Percentiles rank a stretch among this genome's conserved stretches.
These are phyloP conservation scores for Trichoderma endophyticum DNA, from an alignment of 2,329 filamentous ascomycete species.

Conservation along the genomic window DNA sequence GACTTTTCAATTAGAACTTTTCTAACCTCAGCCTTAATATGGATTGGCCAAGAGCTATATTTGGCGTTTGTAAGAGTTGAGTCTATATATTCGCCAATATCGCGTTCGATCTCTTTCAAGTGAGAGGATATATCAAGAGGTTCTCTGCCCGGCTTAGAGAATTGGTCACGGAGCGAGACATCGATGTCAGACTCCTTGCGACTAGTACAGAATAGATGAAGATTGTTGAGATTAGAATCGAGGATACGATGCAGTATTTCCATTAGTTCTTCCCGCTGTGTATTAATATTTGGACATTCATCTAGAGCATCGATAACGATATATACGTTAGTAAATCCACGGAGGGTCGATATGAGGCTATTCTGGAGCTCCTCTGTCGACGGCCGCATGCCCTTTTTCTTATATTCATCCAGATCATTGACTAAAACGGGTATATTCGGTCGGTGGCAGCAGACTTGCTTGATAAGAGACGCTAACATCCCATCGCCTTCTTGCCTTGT, in stretches of 20 bases:
- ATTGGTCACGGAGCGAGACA: not conserved
- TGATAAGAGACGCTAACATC: not conserved
- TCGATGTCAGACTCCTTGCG: not conserved
- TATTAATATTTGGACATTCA: not conserved
- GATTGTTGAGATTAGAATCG: not conserved
- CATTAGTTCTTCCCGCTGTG: not conserved
- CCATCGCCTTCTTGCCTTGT: not conserved
- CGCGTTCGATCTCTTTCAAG: not conserved
- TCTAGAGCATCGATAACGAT: not conserved
- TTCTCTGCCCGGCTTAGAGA: not conserved
- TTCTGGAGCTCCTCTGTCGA: not conserved
- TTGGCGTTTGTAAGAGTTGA: not conserved
- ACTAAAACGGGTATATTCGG: not conserved
- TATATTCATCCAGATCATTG: not conserved
- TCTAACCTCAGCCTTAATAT: not conserved
- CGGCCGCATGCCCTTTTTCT: not conserved
- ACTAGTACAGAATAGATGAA: not conserved
- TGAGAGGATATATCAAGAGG: not conserved
- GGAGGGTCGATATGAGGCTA: not conserved
- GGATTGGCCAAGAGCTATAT: constrained; percentile 2
- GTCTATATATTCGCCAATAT: not conserved
- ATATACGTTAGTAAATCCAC: not conserved
- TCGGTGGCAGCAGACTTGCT: not conserved
- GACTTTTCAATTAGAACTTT: constrained; percentile 2
- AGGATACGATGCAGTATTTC: not conserved